These are phyloP conservation scores for Fonsecaea erecta DNA, from an alignment of 2,329 filamentous ascomycete genomes.

Conservation along the genomic window DNA sequence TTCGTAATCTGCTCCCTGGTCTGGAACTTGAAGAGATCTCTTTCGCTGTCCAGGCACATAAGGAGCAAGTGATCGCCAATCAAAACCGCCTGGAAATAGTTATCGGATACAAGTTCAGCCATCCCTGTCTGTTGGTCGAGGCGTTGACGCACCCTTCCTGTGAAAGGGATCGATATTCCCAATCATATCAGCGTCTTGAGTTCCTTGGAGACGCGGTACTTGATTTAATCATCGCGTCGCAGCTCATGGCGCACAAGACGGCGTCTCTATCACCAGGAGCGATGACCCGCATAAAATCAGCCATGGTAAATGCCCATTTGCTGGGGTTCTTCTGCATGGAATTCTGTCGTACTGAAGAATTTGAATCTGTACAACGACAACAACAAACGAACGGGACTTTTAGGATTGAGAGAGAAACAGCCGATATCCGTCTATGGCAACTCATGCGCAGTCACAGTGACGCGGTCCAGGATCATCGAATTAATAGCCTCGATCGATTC, in stretches of 20 bases:
- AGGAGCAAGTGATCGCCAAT: not conserved
- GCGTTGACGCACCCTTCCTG: not conserved
- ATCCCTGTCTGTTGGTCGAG: not conserved
- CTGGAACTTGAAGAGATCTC: not conserved
- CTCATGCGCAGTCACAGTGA: not conserved
- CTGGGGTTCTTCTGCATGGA: not conserved
- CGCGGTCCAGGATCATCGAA: not conserved
- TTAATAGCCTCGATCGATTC: not conserved
- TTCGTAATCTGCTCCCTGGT: not conserved
- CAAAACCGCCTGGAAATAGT: not conserved
- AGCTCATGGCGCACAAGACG: not conserved
- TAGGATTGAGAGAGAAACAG: not conserved
- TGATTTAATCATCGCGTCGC: not conserved
- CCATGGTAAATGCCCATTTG: not conserved
- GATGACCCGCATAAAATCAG: not conserved
- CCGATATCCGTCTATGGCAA: not conserved
- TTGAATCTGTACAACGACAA: not conserved
- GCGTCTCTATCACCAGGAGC: not conserved
- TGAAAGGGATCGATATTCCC: not conserved
- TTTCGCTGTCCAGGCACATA: not conserved
- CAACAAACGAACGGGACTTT: not conserved
- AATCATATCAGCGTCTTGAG: not conserved
- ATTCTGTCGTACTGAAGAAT: not conserved
- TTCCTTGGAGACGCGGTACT: not conserved
- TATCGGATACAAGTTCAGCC: not conserved